Base-by-base conservation (phyloP, 129 eudicot genomes). In the Solidago caesia region DNA sequence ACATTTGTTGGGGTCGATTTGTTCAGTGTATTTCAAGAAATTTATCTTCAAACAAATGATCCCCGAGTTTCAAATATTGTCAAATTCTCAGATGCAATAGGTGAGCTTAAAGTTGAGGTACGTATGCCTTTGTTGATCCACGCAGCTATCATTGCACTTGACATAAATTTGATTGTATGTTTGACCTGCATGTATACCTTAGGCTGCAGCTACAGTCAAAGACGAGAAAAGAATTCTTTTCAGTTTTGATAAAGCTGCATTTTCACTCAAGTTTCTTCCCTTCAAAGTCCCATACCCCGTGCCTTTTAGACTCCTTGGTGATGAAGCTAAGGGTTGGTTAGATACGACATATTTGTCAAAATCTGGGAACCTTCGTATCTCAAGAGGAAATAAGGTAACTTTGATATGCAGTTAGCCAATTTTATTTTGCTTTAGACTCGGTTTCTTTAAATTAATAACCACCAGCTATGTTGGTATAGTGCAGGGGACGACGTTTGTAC, bases 401-500 rank as follows among this genome's bases (percentile, higher is more conserved):
- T 46, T 84, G 58, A 43, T 29, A 58, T 72, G 58, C 44, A 11
- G 44, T 59, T 72, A 45, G 57, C 58, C 29, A 72, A 44, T 10
- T 5, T 43, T 59, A 8, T 6, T 12, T 25, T 25, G 27, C n/a
- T 44, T 45, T 33, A 46, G 46, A 48, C 8, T 56, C 8, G 21
- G 64, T 49, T 68, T 74, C 74, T 65, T 70, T 63, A 80, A 86
- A 78, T 78, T 83, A 92, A 92, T 84, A 88, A 83, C 85, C 83
- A 73, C 64, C 72, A 82, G 79, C 75, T 85, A 73, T 72, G 59
- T 72, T 81, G 79, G 68, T 88, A 77, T 89, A 89, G 97, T 87
- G 97, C 99, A 95, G 99, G 99, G 99, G 82, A 91, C 99, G 70
- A 95, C 97, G 14, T 95, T 95, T 84, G 97, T 95, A 77, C 97